Conservation (phyloP, 306 rosid species). For the Vicia sativa region DNA sequence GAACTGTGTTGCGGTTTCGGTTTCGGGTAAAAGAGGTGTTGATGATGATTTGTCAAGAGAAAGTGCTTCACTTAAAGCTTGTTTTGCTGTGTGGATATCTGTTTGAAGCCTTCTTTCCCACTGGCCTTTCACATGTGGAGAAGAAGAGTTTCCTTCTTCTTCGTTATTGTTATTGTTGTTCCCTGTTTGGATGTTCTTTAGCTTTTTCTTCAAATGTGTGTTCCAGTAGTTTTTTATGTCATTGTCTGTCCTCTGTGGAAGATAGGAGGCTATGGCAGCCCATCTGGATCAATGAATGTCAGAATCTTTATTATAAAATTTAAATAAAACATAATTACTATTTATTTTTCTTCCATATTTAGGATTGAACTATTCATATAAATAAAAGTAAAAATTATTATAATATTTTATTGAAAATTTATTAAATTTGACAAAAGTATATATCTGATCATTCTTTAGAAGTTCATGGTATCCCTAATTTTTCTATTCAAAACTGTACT, state of each 20-base stretch:
- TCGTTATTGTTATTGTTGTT: neutral
- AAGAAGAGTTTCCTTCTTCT: slow-evolving; percentile 28
- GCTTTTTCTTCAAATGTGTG: slow-evolving; percentile 65
- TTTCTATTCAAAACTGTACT: no score
- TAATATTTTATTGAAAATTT: no score
- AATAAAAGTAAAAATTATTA: no score
- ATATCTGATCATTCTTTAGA: no score
- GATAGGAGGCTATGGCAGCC: slow-evolving; percentile 84
- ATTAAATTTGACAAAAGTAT: no score
- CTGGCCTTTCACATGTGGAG: slow-evolving; percentile 66
- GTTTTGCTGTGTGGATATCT: slow-evolving; percentile 87
- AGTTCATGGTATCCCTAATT: no score
- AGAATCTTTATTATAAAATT: neutral
- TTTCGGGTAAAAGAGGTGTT: slow-evolving; percentile 19
- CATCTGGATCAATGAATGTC: slow-evolving; percentile 48
- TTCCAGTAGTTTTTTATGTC: slow-evolving; percentile 75
- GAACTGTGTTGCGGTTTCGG: neutral
- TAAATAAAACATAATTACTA: no score
- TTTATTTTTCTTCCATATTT: no score
- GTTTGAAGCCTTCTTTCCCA: slow-evolving; percentile 98
- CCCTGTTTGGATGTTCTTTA: slow-evolving; percentile 40
- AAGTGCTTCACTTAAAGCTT: slow-evolving; percentile 83
- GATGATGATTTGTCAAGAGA: slow-evolving; percentile 61
- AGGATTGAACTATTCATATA: no score
- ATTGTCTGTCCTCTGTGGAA: slow-evolving; percentile 71